Base-by-base conservation (phyloP, 306 rosid genomes). In the Cyclanthera cordifolia region DNA sequence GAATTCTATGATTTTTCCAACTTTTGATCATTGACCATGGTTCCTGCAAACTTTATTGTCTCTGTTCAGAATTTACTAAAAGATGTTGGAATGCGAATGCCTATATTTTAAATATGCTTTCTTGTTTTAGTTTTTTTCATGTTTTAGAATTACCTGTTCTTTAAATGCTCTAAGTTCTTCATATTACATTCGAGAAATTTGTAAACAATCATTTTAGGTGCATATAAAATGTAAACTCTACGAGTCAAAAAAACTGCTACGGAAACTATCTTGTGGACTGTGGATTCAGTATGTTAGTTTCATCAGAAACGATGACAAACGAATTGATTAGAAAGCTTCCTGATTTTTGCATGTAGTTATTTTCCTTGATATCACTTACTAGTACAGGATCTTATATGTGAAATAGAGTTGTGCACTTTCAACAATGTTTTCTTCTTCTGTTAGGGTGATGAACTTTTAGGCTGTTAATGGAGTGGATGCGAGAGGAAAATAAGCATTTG, bases 371-470 rank as follows among this genome's bases (percentile, higher is more conserved):
- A 17, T 19, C 28, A 20, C 30, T 39, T 37, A 6, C 54, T 24
- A 20, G 2, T 43, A 24, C n/a, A 4, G 71, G 34, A 46, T 46
- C 50, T 61, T 1, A 10, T 37, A 9, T 45, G 57, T 27, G 19
- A 28, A 47, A 68, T 48, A 41, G 51, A 11, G 51, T 43, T 41
- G 49, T 37, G 39, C 53, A 71, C 67, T 56, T 55, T 56, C 17
- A 37, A 10, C 39, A 25, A 7, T 3, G 23, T 61, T 48, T 74
- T 32, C 43, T 61, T 37, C 63, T 52, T 71, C 25, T 76, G 47
- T 57, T 51, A 93, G 98, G 98, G 96, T 28, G 98, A 89, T 80
- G 98, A 93, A 93, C 57, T 89, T 48, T 69, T 93, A 82, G 88
- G 88, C 95, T 64, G 95, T 93, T 74, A 89, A 89, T 75, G 87